Conservation (phyloP, 768 basidiomycete genomes). For the Tulasnella sp. region DNA sequence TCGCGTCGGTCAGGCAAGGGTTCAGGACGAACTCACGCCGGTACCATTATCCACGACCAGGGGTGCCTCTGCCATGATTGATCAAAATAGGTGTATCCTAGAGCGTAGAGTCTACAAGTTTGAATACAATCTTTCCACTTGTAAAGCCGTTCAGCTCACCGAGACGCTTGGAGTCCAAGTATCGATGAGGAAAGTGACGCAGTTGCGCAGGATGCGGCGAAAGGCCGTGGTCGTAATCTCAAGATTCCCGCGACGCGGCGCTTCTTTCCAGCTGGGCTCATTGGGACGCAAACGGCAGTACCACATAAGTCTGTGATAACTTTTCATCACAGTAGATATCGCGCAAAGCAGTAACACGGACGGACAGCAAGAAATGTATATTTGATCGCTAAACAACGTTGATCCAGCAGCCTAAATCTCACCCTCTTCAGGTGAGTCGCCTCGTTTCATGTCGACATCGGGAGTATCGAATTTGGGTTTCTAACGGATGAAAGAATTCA, state of each 20-base stretch:
- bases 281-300: no score
- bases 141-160: not conserved
- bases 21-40: conserved; percentile 42
- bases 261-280: no score
- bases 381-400: not conserved
- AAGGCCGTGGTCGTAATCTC: not conserved
- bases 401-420: conserved; percentile 44
- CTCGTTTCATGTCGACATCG: conserved; percentile 21
- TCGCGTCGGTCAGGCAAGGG: conserved; percentile 7
- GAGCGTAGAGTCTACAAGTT: not conserved
- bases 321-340: no score
- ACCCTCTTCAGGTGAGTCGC: conserved; percentile 78
- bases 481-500: conserved; percentile 15
- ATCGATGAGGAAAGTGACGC: not conserved
- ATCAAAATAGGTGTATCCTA: not conserved
- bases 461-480: conserved; percentile 2
- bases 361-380: not conserved
- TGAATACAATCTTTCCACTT: not conserved
- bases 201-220: not conserved
- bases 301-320: no score
- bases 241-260: not conserved
- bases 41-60: conserved; percentile 85
- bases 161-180: not conserved
- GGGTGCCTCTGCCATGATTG: conserved; percentile 25
- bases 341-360: not conserved